Evolutionary conservation across 768 basidiomycete species (phyloP), one percentile per base, ranked within the genome.

Genomic region (Sporobolomyces pararoseus): DNA sequence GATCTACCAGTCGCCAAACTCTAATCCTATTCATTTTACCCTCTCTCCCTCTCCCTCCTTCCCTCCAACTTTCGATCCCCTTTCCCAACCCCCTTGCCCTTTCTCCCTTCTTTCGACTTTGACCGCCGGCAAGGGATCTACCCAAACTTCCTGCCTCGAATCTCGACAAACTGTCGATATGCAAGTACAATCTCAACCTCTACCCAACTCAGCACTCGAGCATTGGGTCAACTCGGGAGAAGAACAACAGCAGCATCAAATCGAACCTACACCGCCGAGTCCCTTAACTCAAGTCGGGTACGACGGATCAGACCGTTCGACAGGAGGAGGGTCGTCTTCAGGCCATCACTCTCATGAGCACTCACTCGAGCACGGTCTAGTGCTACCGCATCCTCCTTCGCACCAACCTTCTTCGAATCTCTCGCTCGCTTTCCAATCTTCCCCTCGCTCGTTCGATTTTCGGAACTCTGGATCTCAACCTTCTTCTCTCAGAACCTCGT

Each of bases 331-430:
- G 1, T 47, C 59, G 31, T 61, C 59, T 3, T 61, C 59, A 31
- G 59, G 59, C 10, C 59, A 49, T 21, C 59, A 61, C 59, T 61
- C 59, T 10, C 59, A 61, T 46, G 59, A 61, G 32, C 29, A 44
- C 27, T 61, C 59, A 23, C 46, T 61, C 46, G 59, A 61, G 23
- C 59, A 61, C 21, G 39, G 25, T 23, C 42, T 59, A 27, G 5
- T 46, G 17, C 59, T 50, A 2, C 46, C 59, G 58, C 44, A 32
- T 21, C 32, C 59, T 27, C 44, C n/a, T 27, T 9, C 50, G n/a
- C 9, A 7, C 19, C 46, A 7, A 7, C 46, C 46, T 14, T n/a
- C 46, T 16, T 16, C 46, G n/a, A n/a, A n/a, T 29, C 55, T 42
- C 35, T 34, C 59, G 46, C 59, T 44, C 58, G 59, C 59, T 5